Percentiles rank a stretch among this genome's conserved stretches.
These are phyloP conservation scores for Lachnum nothofagi DNA, from an alignment of 2,329 filamentous ascomycete species.

Conservation along the genomic window DNA sequence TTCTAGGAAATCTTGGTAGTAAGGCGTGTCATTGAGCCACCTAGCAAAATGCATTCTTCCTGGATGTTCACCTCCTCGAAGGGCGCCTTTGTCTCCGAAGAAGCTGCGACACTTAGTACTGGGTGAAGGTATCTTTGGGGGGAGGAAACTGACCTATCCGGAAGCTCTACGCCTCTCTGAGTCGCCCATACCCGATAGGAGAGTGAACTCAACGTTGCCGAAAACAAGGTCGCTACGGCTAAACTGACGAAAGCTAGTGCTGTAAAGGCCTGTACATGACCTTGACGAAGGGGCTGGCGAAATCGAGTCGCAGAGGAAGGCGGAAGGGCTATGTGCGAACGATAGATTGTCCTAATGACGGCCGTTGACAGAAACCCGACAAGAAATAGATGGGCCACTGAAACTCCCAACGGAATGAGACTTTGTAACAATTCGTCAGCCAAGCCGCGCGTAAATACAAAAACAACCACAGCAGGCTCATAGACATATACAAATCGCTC, in stretches of 20 bases:
- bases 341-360: slow-evolving; percentile 23
- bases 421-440: background rate
- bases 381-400: slow-evolving; percentile 17
- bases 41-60: slow-evolving; percentile 26
- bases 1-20: slow-evolving; percentile 39
- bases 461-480: background rate
- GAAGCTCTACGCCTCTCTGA: slow-evolving; percentile 36
- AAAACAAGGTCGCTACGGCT: slow-evolving; percentile 40
- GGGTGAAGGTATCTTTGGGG: slow-evolving; percentile 2
- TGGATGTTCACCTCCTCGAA: slow-evolving; percentile 29
- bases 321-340: slow-evolving; percentile 30
- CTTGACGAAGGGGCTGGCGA: slow-evolving; percentile 29
- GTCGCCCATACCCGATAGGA: slow-evolving; percentile 49
- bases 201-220: slow-evolving; percentile 39
- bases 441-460: background rate
- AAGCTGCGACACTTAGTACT: slow-evolving; percentile 21
- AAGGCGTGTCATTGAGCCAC: slow-evolving; percentile 29
- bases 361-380: slow-evolving; percentile 21
- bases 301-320: slow-evolving; percentile 36
- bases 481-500: background rate
- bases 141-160: slow-evolving; percentile 32
- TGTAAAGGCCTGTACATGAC: slow-evolving; percentile 37
- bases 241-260: slow-evolving; percentile 44
- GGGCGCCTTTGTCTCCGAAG: slow-evolving; percentile 29
- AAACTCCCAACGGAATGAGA: slow-evolving; percentile 2